Conservation (phyloP, 2,329 filamentous ascomycete genomes). For the Nothomitra cinnamomea region DNA sequence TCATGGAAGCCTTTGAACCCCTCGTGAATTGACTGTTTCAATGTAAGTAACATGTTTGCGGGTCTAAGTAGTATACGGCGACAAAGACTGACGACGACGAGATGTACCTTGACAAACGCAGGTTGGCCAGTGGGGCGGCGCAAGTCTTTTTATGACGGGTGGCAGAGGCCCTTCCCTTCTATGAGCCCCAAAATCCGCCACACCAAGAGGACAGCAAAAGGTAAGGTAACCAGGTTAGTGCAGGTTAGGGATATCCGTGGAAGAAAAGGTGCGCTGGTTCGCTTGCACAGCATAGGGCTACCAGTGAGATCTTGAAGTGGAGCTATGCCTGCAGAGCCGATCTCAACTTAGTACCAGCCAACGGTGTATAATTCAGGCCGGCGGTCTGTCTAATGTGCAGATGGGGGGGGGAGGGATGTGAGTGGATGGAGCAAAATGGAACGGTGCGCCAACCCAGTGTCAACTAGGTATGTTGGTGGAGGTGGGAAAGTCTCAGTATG, state of each 20-base stretch:
- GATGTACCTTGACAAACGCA: background rate
- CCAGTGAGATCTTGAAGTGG: conserved; percentile 2
- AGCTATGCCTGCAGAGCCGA: conserved; percentile 4
- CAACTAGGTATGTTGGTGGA: too few relatives aligned
- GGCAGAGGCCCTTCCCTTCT: background rate
- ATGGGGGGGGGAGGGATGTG: too few relatives aligned
- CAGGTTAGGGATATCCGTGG: conserved; percentile 3
- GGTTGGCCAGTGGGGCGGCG: background rate
- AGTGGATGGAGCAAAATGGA: too few relatives aligned
- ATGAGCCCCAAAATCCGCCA: conserved; percentile 2
- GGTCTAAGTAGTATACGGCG: background rate
- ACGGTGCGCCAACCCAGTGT: too few relatives aligned
- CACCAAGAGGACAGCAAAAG: background rate
- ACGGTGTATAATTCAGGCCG: background rate
- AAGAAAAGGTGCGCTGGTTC: background rate
- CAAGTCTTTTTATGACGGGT: background rate
- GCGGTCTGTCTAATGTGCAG: background rate
- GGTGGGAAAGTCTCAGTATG: background rate
- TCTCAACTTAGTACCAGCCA: background rate
- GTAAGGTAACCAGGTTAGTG: background rate
- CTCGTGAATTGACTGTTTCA: conserved; percentile 28
- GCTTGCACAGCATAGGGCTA: conserved; percentile 4
- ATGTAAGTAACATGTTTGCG: conserved; percentile 32
- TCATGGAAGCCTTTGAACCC: conserved; percentile 31
- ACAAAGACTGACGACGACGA: background rate